A percentile compares a stretch with the other conserved stretches of the same genome.
Evolutionary conservation across 768 basidiomycete genomes (phyloP).

Genomic region (Suillus decipiens): DNA sequence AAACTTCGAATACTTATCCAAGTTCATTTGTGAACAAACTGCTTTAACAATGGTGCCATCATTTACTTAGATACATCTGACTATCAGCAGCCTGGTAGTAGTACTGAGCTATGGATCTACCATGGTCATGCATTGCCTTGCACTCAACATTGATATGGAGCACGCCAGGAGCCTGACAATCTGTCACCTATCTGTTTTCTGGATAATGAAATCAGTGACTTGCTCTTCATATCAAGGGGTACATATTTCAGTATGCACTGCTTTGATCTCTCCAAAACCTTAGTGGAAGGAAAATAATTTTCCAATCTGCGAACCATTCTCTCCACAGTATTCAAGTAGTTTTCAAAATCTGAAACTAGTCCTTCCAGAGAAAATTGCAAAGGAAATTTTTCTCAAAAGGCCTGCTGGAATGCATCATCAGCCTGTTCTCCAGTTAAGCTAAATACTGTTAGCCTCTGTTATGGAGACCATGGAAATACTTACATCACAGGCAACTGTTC

Average conservation of each 20-base stretch:
- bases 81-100: neutral
- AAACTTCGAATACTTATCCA: no score
- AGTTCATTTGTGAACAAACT: neutral
- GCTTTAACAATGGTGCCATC: neutral
- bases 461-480: neutral
- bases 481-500: slow-evolving; percentile 13
- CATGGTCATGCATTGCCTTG: neutral
- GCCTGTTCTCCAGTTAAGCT: slow-evolving; percentile 21
- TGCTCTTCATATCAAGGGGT: neutral
- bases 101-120: neutral
- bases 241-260: neutral
- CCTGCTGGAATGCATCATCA: slow-evolving; percentile 16
- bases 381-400: slow-evolving; percentile 28
- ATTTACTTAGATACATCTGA: no score
- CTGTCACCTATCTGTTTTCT: neutral
- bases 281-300: slow-evolving; percentile 22
- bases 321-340: slow-evolving; percentile 30
- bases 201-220: neutral
- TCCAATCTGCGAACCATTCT: slow-evolving; percentile 26
- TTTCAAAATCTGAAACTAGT: slow-evolving; percentile 20
- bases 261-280: neutral
- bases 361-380: slow-evolving; percentile 16
- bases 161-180: neutral
- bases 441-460: neutral
- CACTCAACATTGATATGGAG: neutral